Base-by-base conservation (phyloP, 768 basidiomycete species). In the Trametes cubensis region DNA sequence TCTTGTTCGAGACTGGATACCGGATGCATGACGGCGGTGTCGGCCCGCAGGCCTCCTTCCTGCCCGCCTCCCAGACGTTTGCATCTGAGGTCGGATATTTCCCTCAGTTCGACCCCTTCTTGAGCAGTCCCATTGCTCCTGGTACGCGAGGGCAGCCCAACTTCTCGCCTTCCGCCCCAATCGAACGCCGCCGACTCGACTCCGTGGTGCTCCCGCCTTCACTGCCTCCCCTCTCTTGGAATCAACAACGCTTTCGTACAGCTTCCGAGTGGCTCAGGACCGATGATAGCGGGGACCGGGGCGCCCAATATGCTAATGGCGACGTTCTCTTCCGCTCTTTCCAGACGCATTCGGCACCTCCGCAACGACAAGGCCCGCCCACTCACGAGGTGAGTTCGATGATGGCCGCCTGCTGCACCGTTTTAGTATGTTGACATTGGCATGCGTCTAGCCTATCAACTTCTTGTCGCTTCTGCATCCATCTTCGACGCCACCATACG, bases 391-490 rank as follows among this genome's bases (percentile, higher is more conserved):
- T 84, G 71, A 64, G 80, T 65, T 14, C 54, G 15, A 34, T 34
- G 10, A 34, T 10, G 10, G 11, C 34, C 10, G 34, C 11, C 10
- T 6, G 34, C 34, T 34, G 34, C 34, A 11, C 2, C 4, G 10
- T 7, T 34, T 5, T 11, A 6, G 34, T 34, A 11, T 11, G 34
- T 11, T 34, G 34, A 30, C 18, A 30, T 8, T 11, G 34, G 11
- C 20, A 34, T 7, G 14, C 45, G 55, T 25, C 40, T 64, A 94
- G 91, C 91, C 92, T 17, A 92, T 94, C 78, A 94, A 94, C 74
- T 94, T 94, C 73, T 80, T 94, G 55, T 90, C 90, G 15, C 79
- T 94, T 53, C 81, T 94, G 52, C 91, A 93, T 68, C 92, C 92
- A 0, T 90, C 91, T 0, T 90, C 92, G 0, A 86, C 88, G 28